Conservation (phyloP, 352 stramenopile genomes). For the Plasmopara muralis region DNA sequence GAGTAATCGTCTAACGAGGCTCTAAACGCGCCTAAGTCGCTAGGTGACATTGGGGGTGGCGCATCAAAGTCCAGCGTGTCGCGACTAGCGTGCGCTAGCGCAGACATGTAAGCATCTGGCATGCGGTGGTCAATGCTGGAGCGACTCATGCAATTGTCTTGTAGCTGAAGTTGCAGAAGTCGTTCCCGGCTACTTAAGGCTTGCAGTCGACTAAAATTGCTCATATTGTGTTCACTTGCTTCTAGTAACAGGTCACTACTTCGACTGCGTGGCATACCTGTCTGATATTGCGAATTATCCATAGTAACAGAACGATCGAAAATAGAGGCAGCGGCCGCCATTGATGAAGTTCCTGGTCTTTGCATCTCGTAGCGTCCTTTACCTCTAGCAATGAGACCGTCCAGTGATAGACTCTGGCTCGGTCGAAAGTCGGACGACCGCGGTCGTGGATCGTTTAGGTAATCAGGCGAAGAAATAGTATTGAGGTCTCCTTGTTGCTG, state of each 20-base stretch:
- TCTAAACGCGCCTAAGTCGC: constrained; percentile 20
- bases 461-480: constrained; percentile 14
- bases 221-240: constrained; percentile 12
- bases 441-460: constrained; percentile 26
- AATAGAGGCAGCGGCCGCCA: constrained; percentile 37
- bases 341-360: constrained; percentile 17
- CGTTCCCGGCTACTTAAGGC: constrained; percentile 29
- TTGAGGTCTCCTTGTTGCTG: constrained; percentile 17
- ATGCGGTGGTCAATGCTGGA: constrained; percentile 23
- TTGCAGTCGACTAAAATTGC: constrained; percentile 30
- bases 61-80: constrained; percentile 27
- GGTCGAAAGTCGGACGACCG: constrained; percentile 33
- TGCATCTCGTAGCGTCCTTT: constrained; percentile 30
- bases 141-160: constrained; percentile 19
- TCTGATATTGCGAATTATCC: constrained; percentile 10
- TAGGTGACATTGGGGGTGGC: constrained; percentile 21
- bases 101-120: constrained; percentile 31
- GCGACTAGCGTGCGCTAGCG: constrained; percentile 25
- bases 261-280: constrained; percentile 13
- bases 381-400: constrained; percentile 27
- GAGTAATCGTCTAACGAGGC: constrained; percentile 18
- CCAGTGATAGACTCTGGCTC: constrained; percentile 30
- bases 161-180: constrained; percentile 21
- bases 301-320: constrained; percentile 47
- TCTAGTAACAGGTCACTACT: constrained; percentile 26